phyloP scores from a whole-genome alignment of 192 early-diverging fungal genomes.

The Dimargaris cristalligena region DNA sequence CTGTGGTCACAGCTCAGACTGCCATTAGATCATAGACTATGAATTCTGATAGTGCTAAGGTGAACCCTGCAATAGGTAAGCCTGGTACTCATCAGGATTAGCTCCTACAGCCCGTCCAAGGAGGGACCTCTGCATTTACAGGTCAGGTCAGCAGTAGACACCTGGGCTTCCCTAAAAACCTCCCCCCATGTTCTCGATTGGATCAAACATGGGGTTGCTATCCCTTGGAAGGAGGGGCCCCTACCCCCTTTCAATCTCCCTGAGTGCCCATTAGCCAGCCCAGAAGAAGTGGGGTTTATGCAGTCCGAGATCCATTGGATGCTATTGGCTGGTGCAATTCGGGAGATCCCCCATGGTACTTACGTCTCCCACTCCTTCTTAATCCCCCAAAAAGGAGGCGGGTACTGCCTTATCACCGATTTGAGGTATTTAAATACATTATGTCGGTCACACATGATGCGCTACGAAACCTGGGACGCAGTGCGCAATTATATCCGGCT shows the following conservation, averaged over 20 bases:
- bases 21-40: background rate
- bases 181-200: background rate
- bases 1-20: background rate
- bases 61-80: background rate
- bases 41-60: background rate
- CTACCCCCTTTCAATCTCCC: background rate
- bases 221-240: slow-evolving; percentile 6
- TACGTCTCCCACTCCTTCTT: slow-evolving; percentile 3
- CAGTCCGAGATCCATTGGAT: background rate
- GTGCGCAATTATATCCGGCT: background rate
- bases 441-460: background rate
- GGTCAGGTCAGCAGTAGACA: background rate
- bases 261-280: background rate
- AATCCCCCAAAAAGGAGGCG: slow-evolving; percentile 1
- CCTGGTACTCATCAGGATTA: background rate
- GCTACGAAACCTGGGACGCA: background rate
- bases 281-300: background rate
- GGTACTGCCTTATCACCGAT: slow-evolving; percentile 1
- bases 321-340: background rate
- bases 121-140: background rate
- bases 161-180: background rate
- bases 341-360: background rate
- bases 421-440: background rate
- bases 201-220: background rate
- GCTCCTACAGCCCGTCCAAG: background rate